Base-by-base conservation (phyloP, 495 filamentous ascomycete genomes). In the Penicillium desertorum region DNA sequence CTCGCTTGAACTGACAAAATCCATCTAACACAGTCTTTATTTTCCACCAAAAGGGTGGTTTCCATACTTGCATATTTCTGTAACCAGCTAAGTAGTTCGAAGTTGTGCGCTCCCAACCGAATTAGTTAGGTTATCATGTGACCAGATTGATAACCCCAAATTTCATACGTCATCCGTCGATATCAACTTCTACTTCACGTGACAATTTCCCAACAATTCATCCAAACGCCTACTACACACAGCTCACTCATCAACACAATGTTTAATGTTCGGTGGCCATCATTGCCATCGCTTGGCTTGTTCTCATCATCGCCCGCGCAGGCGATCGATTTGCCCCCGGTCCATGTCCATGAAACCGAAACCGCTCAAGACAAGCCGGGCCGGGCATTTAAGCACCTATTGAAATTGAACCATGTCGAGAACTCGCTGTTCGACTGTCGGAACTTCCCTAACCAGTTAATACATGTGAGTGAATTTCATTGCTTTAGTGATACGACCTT, bases 381-480 rank as follows among this genome's bases (percentile, higher is more conserved):
- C 11, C 75, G 93, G 57, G 90, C 90, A 5, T 79, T 99, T 51
- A 96, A 94, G 70, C 91, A 98, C 69, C 79, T 98, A 14, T 66
- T 99, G 34, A 86, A 86, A 62, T 84, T 92, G 25, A 98, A 99
- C 71, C 95, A 99, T 77, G 85, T 86, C 34, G 96, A 95, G 63
- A 79, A 96, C 72, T 81, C 90, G 25, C 67, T 97, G 52, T 96
- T 88, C 66, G 70, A 94, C 65, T 64, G 88, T 47, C 79, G 90
- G 11, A 75, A 82, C 58, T 96, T 88, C 69, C 88, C 96, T 74
- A 98, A 97, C 65, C 92, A 98, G 72, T 74, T 86, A 49, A 83
- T 90, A 29, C 93, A 98, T 77, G 86, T 92, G 65, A 39, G 83
- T 72, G 27, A 34, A 39, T 57, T 30, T 10, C 23, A 46, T 49